phyloP scores from a whole-genome alignment of 768 basidiomycete genomes.

The Xerocomellus chrysenteron region DNA sequence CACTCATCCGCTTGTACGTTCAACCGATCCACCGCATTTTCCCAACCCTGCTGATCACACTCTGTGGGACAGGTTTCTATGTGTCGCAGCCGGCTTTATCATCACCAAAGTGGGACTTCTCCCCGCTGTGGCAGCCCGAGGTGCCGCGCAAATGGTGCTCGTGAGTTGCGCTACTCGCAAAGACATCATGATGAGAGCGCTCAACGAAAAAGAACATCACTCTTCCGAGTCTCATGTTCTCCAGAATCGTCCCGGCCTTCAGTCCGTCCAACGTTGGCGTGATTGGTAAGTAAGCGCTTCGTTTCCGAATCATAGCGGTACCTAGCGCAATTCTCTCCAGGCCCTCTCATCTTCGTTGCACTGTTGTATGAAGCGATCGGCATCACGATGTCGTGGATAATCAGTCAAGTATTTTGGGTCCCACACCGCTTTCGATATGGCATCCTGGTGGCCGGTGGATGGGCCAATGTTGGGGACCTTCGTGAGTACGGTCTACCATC shows the following conservation, averaged over 20 bases:
- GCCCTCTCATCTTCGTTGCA: conserved; percentile 62
- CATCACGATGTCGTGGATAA: conserved; percentile 49
- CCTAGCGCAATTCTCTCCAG: conserved; percentile 30
- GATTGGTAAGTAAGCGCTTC: conserved; percentile 41
- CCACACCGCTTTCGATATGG: conserved; percentile 76
- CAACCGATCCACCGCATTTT: background rate
- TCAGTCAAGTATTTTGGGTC: conserved; percentile 69
- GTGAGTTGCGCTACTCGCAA: conserved; percentile 25
- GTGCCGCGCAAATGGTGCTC: conserved; percentile 60
- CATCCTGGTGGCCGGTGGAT: conserved; percentile 65
- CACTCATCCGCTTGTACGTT: conserved; percentile 58
- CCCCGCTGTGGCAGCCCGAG: conserved; percentile 54
- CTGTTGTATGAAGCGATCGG: conserved; percentile 60
- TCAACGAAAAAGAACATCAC: conserved; percentile 46
- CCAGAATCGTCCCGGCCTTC: conserved; percentile 69
- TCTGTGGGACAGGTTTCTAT: conserved; percentile 45
- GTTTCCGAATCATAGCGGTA: background rate
- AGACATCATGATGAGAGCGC: background rate
- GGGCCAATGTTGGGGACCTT: conserved; percentile 69
- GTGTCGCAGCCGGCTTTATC: conserved; percentile 52
- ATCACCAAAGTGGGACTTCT: conserved; percentile 63
- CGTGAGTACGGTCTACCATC: conserved; percentile 41
- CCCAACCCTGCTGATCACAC: background rate
- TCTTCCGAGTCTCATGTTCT: conserved; percentile 66
- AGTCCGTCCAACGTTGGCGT: conserved; percentile 52